Evolutionary conservation across 768 basidiomycete genomes (phyloP).

Genomic region (Mycena vulgaris): DNA sequence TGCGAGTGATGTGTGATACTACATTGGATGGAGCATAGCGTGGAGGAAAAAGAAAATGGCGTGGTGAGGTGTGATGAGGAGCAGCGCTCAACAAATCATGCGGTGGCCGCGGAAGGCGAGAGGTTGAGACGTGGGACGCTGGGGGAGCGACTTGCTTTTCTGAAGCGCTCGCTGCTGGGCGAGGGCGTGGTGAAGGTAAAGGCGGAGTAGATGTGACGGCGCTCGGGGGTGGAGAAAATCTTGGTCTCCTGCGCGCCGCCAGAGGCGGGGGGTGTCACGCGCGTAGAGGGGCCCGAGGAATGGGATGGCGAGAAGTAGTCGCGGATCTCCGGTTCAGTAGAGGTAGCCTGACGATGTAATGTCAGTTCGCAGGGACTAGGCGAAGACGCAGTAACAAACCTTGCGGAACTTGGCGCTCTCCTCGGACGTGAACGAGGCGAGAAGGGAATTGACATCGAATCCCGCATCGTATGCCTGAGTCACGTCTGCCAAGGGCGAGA

Average conservation of each 20-base stretch:
- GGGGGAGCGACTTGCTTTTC: constrained; percentile 53
- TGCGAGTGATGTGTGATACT: constrained; percentile 37
- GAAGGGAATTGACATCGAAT: constrained; percentile 42
- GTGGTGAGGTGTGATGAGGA: constrained; percentile 18
- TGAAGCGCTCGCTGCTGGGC: constrained; percentile 69
- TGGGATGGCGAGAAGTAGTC: constrained; percentile 65
- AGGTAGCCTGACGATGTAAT: constrained; percentile 59
- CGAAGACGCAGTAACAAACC: constrained; percentile 54
- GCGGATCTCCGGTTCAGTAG: constrained; percentile 69
- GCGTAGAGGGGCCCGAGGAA: constrained; percentile 49
- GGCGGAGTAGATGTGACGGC: constrained; percentile 78
- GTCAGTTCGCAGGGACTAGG: constrained; percentile 20
- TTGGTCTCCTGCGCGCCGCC: constrained; percentile 46
- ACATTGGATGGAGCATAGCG: constrained; percentile 35
- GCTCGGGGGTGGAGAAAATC: constrained; percentile 81
- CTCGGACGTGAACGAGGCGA: constrained; percentile 50
- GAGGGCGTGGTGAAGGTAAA: constrained; percentile 88
- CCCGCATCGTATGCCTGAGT: constrained; percentile 74
- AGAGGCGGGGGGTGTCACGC: constrained; percentile 41
- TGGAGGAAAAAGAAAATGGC: neutral
- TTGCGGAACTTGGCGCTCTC: constrained; percentile 60
- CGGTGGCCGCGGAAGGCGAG: constrained; percentile 6
- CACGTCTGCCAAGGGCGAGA: constrained; percentile 84
- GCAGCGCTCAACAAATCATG: constrained; percentile 25
- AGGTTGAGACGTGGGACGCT: constrained; percentile 42